phyloP scores from a whole-genome alignment of 164 flowering plant species.

The Tetracentron sinense region DNA sequence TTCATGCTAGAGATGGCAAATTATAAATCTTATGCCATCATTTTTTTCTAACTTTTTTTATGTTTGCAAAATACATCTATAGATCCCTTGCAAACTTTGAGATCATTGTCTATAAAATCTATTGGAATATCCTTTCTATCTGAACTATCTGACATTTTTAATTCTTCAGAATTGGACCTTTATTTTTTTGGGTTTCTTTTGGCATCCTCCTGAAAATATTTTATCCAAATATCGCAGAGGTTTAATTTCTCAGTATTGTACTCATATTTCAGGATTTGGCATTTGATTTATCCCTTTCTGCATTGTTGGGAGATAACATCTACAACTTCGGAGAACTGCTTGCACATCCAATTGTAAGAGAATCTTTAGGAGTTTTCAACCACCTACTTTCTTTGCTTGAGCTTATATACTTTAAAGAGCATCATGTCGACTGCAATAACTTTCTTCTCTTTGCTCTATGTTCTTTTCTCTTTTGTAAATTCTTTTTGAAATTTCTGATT shows the following conservation, averaged over 20 bases:
- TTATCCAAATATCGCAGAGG: neutral
- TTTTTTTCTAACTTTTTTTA: too few relatives aligned
- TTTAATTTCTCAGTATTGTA: neutral
- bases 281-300: constrained; percentile 94
- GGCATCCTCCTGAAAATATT: neutral
- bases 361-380: neutral
- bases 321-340: constrained; percentile 96
- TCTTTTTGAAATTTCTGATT: neutral
- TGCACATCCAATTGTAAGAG: constrained; percentile 91
- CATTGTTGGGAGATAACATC: constrained; percentile 84
- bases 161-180: too few relatives aligned
- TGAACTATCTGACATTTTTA: too few relatives aligned
- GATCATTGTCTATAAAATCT: too few relatives aligned
- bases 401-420: neutral
- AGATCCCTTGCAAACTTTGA: too few relatives aligned
- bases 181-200: neutral
- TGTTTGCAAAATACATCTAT: too few relatives aligned
- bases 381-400: neutral
- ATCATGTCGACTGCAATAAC: neutral
- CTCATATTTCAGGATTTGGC: constrained; percentile 72
- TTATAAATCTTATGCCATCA: too few relatives aligned
- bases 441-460: neutral
- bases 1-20: too few relatives aligned
- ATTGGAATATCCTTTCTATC: too few relatives aligned
- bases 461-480: neutral